phyloP scores from a whole-genome alignment of 2,329 filamentous ascomycete genomes.

The Aspergillus pseudonomiae region DNA sequence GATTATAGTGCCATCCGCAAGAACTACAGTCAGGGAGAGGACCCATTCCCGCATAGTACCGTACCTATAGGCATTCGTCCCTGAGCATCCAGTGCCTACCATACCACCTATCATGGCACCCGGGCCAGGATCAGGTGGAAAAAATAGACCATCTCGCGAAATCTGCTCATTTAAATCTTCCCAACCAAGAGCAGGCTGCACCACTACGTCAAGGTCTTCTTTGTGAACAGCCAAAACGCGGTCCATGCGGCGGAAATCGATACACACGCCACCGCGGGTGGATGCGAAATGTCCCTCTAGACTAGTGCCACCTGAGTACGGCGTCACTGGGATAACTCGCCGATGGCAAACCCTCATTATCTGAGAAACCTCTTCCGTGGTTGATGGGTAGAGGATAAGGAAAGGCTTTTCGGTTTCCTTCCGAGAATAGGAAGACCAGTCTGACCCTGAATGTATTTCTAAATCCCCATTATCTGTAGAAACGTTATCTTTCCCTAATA shows the following conservation, averaged over 20 bases:
- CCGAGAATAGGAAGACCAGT: constrained; percentile 61
- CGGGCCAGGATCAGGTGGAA: constrained; percentile 87
- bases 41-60: constrained; percentile 97
- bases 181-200: constrained; percentile 84
- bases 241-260: constrained; percentile 87
- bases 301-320: constrained; percentile 85
- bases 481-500: constrained; percentile 66
- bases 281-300: constrained; percentile 87
- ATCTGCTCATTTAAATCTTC: constrained; percentile 81
- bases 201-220: constrained; percentile 74
- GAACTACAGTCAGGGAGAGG: constrained; percentile 78
- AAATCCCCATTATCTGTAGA: constrained; percentile 59
- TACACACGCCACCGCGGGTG: constrained; percentile 78
- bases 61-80: constrained; percentile 89
- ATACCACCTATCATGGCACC: constrained; percentile 87
- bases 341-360: constrained; percentile 88
- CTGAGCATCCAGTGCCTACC: constrained; percentile 58
- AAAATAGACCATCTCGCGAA: constrained; percentile 75
- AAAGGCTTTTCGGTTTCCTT: constrained; percentile 50
- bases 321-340: constrained; percentile 80
- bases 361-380: constrained; percentile 79
- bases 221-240: constrained; percentile 76
- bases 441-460: constrained; percentile 61
- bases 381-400: constrained; percentile 73
- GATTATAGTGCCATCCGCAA: constrained; percentile 87